Percentiles rank a stretch among this genome's conserved stretches.
Evolutionary conservation across 2,329 filamentous ascomycete species (phyloP).

Genomic region (Stylonectria norvegica): DNA sequence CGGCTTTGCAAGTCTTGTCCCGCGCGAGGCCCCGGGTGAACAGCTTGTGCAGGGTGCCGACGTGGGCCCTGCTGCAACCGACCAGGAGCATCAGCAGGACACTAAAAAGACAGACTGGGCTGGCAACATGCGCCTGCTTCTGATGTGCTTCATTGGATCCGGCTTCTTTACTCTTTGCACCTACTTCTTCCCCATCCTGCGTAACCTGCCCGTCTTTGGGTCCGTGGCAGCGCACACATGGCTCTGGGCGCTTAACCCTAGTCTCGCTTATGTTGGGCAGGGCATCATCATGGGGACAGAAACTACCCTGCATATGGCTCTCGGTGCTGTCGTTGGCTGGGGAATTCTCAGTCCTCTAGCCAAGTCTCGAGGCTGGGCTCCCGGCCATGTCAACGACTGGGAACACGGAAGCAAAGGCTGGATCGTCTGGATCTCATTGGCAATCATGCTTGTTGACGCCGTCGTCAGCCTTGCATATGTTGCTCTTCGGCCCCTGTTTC

Average conservation of each 20-base stretch:
- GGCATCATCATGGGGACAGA: conserved; percentile 98
- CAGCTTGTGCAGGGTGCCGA: conserved; percentile 16
- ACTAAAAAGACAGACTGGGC: conserved; percentile 35
- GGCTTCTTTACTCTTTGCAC: conserved; percentile 73
- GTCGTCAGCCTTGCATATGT: conserved; percentile 84
- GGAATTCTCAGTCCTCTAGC: conserved; percentile 84
- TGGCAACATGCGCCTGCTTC: conserved; percentile 51
- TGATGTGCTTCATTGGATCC: conserved; percentile 57
- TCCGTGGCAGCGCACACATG: conserved; percentile 68
- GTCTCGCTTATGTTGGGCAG: conserved; percentile 94
- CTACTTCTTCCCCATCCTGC: conserved; percentile 84
- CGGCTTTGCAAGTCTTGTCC: conserved; percentile 42
- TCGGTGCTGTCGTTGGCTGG: conserved; percentile 89
- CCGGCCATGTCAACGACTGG: conserved; percentile 84
- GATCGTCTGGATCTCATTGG: conserved; percentile 95
- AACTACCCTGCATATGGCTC: conserved; percentile 91
- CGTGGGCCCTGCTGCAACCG: conserved; percentile 20
- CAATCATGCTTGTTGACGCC: conserved; percentile 95
- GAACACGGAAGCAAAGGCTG: conserved; percentile 91
- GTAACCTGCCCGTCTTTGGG: conserved; percentile 85
- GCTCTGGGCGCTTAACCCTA: conserved; percentile 96
- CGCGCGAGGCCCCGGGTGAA: conserved; percentile 35
- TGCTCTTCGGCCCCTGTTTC: conserved; percentile 56
- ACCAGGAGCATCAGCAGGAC: conserved; percentile 36
- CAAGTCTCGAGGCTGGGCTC: conserved; percentile 83